phyloP scores from a whole-genome alignment of 441 rosid species.

The Biscutella auriculata region DNA sequence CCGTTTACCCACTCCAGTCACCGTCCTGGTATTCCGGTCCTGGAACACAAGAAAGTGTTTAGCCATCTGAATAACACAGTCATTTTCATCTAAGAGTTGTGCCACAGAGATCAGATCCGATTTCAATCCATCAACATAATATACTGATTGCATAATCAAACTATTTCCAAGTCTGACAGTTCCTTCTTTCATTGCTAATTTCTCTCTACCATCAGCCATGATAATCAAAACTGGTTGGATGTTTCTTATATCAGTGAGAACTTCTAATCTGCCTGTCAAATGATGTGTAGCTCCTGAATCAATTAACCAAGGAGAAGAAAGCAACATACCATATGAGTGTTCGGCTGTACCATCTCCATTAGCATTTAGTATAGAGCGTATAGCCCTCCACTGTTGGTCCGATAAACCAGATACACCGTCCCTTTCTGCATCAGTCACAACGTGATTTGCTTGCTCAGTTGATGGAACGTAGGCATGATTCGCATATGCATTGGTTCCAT shows the following conservation, averaged over 20 bases:
- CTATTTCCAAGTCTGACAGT: accelerated
- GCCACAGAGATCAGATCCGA: neutral
- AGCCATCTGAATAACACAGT: neutral
- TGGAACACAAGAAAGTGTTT: neutral
- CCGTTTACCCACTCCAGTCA: no score
- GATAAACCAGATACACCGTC: neutral
- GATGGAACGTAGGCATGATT: no score
- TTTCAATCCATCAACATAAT: neutral
- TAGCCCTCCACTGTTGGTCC: accelerated
- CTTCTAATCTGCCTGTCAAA: neutral
- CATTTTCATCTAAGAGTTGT: neutral
- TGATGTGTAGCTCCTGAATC: neutral
- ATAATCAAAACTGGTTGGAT: neutral
- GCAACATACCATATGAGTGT: no score
- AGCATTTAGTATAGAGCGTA: neutral
- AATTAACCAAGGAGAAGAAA: neutral
- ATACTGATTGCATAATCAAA: neutral
- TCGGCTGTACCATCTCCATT: no score
- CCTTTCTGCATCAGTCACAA: neutral
- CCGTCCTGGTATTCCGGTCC: no score
- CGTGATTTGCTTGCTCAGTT: neutral
- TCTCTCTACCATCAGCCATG: neutral
- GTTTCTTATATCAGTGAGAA: accelerated
- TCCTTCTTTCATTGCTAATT: neutral
- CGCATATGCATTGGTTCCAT: no score